Evolutionary conservation across 139 green algal species (phyloP).

Genomic region (Microglena sp.): DNA sequence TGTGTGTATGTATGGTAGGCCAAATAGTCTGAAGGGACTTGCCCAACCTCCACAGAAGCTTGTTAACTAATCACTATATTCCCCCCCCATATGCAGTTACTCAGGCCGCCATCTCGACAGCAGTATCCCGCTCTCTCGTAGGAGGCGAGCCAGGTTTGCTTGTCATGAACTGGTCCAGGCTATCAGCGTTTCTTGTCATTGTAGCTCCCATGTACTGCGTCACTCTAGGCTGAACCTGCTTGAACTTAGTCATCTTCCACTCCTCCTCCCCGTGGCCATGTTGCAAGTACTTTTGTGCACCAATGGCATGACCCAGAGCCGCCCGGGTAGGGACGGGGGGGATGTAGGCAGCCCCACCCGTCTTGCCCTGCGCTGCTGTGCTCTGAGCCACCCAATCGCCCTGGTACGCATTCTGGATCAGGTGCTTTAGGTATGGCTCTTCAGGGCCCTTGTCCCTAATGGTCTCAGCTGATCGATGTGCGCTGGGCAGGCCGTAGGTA

Average conservation of each 20-base stretch:
- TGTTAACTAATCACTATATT: no score
- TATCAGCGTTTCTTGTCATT: not conserved
- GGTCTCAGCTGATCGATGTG: conserved; percentile 18
- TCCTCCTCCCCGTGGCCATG: conserved; percentile 14
- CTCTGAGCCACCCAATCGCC: not conserved
- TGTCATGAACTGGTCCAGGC: no score
- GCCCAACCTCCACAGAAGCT: no score
- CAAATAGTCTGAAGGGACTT: no score
- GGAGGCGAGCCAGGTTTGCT: no score
- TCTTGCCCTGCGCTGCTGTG: not conserved
- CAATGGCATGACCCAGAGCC: conserved; percentile 24
- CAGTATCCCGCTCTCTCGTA: no score
- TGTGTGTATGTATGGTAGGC: no score
- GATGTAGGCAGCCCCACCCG: conserved; percentile 23
- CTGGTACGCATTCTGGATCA: conserved; percentile 34
- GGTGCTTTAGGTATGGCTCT: conserved; percentile 37
- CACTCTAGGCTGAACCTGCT: conserved; percentile 20
- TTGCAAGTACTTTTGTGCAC: conserved; percentile 22
- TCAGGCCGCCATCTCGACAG: no score
- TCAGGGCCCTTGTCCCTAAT: conserved; percentile 17
- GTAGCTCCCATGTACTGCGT: conserved; percentile 9
- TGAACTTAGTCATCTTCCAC: conserved; percentile 41
- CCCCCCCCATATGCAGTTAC: no score
- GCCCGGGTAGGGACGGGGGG: conserved; percentile 27
- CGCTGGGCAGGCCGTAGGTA: conserved; percentile 24